Evolutionary conservation across 2,329 filamentous ascomycete genomes (phyloP).

Genomic region (Monilinia polystroma): DNA sequence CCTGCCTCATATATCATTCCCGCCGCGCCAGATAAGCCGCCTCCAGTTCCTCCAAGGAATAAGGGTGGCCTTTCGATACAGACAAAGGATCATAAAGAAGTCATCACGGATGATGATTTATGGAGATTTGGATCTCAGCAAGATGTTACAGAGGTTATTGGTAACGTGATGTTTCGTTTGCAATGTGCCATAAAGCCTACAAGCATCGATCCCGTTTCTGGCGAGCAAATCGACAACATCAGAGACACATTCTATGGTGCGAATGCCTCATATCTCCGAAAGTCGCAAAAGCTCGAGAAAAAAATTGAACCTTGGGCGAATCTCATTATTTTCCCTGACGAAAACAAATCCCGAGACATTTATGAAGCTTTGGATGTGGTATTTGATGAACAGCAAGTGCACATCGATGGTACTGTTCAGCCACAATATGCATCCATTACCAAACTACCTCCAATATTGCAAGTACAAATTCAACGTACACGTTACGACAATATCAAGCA

Average conservation of each 20-base stretch:
- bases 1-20: constrained; percentile 19
- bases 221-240: constrained; percentile 78
- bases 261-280: constrained; percentile 59
- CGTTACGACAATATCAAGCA: constrained; percentile 64
- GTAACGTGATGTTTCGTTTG: constrained; percentile 86
- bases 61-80: constrained; percentile 39
- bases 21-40: constrained; percentile 37
- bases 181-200: constrained; percentile 79
- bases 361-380: constrained; percentile 83
- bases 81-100: constrained; percentile 34
- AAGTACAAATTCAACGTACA: constrained; percentile 84
- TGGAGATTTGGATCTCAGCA: constrained; percentile 61
- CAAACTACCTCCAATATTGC: constrained; percentile 77
- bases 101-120: constrained; percentile 38
- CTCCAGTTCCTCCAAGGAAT: constrained; percentile 41
- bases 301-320: constrained; percentile 48
- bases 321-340: constrained; percentile 59
- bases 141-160: constrained; percentile 94
- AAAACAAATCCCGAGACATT: constrained; percentile 57
- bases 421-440: constrained; percentile 70
- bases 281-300: constrained; percentile 47
- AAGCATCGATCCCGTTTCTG: constrained; percentile 59
- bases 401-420: constrained; percentile 59
- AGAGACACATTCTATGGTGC: constrained; percentile 68
- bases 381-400: constrained; percentile 77